Conservation (phyloP, 192 early-diverging fungal species). For the Coemansia sp. region DNA sequence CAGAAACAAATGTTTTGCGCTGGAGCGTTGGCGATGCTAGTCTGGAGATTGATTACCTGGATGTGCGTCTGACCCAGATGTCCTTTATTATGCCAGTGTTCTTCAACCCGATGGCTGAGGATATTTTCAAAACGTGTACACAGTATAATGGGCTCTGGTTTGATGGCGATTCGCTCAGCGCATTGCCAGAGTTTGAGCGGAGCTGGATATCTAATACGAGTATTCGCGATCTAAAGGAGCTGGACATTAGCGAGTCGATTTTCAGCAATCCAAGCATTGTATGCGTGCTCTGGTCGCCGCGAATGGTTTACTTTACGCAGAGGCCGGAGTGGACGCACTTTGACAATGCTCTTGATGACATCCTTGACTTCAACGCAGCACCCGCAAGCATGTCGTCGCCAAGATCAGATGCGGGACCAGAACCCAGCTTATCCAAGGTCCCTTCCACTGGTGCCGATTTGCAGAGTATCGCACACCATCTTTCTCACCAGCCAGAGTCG, state of each 20-base stretch:
- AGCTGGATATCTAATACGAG: constrained; percentile 43
- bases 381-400: not conserved
- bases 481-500: constrained; percentile 1
- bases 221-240: constrained; percentile 48
- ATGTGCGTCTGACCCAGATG: constrained; percentile 51
- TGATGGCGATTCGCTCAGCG: constrained; percentile 17
- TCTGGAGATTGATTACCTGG: constrained; percentile 54
- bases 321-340: constrained; percentile 40
- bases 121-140: constrained; percentile 1
- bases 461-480: not conserved
- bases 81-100: constrained; percentile 50
- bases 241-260: constrained; percentile 40
- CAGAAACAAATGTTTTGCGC: constrained; percentile 40
- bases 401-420: constrained; percentile 1
- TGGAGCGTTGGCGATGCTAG: constrained; percentile 57
- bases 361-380: constrained; percentile 13
- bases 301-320: constrained; percentile 58
- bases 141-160: constrained; percentile 36
- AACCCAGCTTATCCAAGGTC: not conserved
- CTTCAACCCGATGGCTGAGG: constrained; percentile 17
- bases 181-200: constrained; percentile 23
- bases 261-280: constrained; percentile 47
- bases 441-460: not conserved
- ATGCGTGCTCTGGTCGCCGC: constrained; percentile 54
- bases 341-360: constrained; percentile 19